Evolutionary conservation across 2,329 filamentous ascomycete genomes (phyloP), one percentile per base, ranked within the genome.

Genomic region (Colletotrichum liaoningense): DNA sequence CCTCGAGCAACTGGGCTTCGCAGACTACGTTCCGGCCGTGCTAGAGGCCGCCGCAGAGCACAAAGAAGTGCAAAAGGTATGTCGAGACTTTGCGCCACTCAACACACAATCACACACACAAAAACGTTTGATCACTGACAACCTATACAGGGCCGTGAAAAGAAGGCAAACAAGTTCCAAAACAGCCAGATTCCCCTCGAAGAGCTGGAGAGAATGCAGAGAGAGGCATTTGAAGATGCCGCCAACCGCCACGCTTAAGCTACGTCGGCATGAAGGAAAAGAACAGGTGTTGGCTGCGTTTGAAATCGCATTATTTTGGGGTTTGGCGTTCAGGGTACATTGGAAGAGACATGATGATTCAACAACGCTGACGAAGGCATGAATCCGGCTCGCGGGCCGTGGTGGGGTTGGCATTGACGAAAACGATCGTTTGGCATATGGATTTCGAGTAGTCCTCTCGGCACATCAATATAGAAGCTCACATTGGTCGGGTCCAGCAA

Each of bases 81-180:
- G 33, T 35, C 33, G 33, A 35, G 33, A 35, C 33, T 12, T 35
- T 12, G 33, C 11, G 33, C 33, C 33, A 12, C 3, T 4, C 11
- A 11, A 11, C 11, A 12, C 33, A n/a, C n/a, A 59, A 11, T 5
- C 11, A 12, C 33, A 22, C 19, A 59, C 35, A 6, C 14, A 4
- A 9, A 3, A n/a, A 30, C 9, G 1, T 49, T 4, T 49, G 26
- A 5, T 54, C 11, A 38, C 60, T 71, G 28, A 72, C 65, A 77
- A 77, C 77, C 65, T 5, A 24, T 30, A 1, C 79, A 98, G 95
- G 94, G 93, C 35, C 93, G 96, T 60, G 97, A 99, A 85, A 97
- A 97, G 88, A 98, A 98, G 84, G 93, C 95, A 76, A 97, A 95
- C 83, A 98, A 98, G 85, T 95, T 98, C 80, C 96, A 98, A 79